These are phyloP conservation scores for Calonectria multiphialidica DNA, from an alignment of 2,329 filamentous ascomycete genomes.

Conservation along the genomic window DNA sequence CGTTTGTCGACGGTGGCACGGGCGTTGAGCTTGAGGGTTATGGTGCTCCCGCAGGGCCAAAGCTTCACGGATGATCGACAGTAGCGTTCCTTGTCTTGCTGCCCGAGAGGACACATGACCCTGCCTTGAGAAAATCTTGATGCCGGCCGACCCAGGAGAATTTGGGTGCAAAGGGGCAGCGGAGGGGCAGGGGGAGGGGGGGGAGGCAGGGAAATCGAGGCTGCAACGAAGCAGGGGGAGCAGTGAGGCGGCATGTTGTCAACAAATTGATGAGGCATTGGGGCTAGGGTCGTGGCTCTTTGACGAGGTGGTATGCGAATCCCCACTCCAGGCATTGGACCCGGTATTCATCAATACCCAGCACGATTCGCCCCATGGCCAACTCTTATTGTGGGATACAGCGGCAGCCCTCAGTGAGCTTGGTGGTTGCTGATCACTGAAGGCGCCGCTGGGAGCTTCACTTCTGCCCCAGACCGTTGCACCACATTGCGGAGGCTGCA, in stretches of 20 bases:
- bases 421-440: constrained; percentile 16
- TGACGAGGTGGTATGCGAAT: constrained; percentile 10
- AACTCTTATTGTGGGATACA: constrained; percentile 11
- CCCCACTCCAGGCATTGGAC: constrained; percentile 19
- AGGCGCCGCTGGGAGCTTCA: constrained; percentile 17
- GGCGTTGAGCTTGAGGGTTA: constrained; percentile 26
- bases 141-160: constrained; percentile 22
- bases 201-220: constrained; percentile 7
- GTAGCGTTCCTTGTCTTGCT: constrained; percentile 33
- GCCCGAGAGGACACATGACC: constrained; percentile 4
- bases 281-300: not conserved
- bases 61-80: constrained; percentile 45
- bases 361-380: constrained; percentile 5
- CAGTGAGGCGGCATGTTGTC: constrained; percentile 11
- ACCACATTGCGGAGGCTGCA: constrained; percentile 11
- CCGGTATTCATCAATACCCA: constrained; percentile 11
- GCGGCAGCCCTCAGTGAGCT: not conserved
- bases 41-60: constrained; percentile 19
- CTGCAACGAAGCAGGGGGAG: not conserved
- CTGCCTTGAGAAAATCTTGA: not conserved
- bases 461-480: constrained; percentile 16
- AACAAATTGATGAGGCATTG: not conserved
- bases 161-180: constrained; percentile 17
- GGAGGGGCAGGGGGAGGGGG: constrained; percentile 9
- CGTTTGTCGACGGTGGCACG: constrained; percentile 19